These are phyloP conservation scores for Lasiosphaeria ovina DNA, from an alignment of 495 filamentous ascomycete genomes.

Conservation along the genomic window DNA sequence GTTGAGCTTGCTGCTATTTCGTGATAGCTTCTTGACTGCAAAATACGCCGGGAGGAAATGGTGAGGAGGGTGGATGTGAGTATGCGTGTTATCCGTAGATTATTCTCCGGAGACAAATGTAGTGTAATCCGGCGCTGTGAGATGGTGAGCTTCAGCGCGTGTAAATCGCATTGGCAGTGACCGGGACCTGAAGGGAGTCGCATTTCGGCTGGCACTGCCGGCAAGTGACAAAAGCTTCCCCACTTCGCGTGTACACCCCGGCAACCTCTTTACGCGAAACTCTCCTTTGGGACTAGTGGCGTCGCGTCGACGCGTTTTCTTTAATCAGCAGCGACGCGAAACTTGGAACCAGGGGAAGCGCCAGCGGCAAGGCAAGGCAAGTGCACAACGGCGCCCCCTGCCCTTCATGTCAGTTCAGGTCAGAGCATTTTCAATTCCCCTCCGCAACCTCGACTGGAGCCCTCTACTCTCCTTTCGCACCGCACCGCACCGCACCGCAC, in stretches of 20 bases:
- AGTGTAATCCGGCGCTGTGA: too few species aligned
- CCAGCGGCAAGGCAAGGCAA: conserved; percentile 8
- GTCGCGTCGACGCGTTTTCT: conserved; percentile 28
- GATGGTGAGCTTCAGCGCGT: too few species aligned
- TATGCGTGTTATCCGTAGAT: too few species aligned
- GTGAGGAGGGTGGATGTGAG: too few species aligned
- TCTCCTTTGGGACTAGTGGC: conserved; percentile 25
- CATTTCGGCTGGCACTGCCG: not conserved
- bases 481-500: conserved; percentile 9
- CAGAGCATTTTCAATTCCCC: conserved; percentile 12
- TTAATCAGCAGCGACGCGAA: conserved; percentile 26
- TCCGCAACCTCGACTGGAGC: conserved; percentile 7
- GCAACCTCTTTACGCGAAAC: conserved; percentile 44
- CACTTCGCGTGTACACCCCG: conserved; percentile 8
- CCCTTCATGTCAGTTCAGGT: conserved; percentile 3
- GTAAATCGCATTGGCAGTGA: not conserved
- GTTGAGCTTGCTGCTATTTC: too few species aligned
- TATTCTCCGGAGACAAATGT: too few species aligned
- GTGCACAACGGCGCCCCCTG: conserved; percentile 1
- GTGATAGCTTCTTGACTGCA: too few species aligned
- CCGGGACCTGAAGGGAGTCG: not conserved
- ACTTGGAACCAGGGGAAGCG: conserved; percentile 16
- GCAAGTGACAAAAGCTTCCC: conserved; percentile 1
- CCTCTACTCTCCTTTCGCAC: conserved; percentile 7
- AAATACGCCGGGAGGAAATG: too few species aligned